Percentiles rank a stretch among this genome's conserved stretches.
These are phyloP conservation scores for Trichoderma reesei DNA, from an alignment of 495 filamentous ascomycete genomes.

Conservation along the genomic window DNA sequence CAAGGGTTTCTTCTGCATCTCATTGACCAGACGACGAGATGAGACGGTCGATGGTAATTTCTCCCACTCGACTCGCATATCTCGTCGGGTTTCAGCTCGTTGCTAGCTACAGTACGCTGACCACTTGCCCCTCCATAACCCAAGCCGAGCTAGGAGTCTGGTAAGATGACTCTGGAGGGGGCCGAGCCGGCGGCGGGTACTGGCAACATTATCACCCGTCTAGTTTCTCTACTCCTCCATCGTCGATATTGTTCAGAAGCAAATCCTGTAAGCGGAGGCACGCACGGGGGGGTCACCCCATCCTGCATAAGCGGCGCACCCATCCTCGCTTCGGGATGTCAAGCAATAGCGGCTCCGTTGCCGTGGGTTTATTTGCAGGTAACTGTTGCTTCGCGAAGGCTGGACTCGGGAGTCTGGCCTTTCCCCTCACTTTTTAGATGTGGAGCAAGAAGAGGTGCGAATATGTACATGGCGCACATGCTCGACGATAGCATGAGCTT, in stretches of 20 bases:
- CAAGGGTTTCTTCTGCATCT: background rate
- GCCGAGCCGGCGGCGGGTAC: background rate
- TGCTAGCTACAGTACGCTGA: background rate
- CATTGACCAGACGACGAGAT: conserved; percentile 6
- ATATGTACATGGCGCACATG: background rate
- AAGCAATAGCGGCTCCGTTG: background rate
- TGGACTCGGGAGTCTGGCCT: background rate
- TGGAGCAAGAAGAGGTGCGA: background rate
- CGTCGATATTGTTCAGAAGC: background rate
- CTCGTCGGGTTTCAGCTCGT: background rate
- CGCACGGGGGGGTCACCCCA: background rate
- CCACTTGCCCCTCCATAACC: background rate
- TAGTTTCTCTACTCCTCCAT: background rate
- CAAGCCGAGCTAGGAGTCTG: background rate
- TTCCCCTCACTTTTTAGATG: background rate
- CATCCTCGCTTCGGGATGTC: background rate
- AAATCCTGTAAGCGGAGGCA: conserved; percentile 7
- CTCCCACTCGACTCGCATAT: background rate
- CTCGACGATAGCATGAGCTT: background rate
- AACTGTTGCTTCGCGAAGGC: background rate
- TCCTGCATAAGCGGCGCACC: conserved; percentile 6
- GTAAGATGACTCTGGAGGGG: background rate
- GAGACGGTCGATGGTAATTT: background rate
- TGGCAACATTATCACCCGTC: background rate
- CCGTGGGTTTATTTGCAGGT: background rate